Conservation (phyloP, 2,329 filamentous ascomycete species). For the Aspergillus phoenicis region DNA sequence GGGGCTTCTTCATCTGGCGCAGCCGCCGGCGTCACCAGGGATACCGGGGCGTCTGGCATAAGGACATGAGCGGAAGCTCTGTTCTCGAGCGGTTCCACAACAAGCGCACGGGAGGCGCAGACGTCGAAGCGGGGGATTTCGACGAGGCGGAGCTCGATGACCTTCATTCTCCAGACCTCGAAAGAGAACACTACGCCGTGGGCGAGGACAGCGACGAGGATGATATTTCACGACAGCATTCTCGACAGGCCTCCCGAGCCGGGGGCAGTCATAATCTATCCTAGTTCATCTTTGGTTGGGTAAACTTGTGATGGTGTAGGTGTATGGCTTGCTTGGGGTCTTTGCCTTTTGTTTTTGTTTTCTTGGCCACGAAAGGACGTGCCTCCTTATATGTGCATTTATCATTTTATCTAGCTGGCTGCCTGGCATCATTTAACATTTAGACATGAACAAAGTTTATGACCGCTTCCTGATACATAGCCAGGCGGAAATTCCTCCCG, state of each 20-base stretch:
- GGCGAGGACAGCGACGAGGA: slow-evolving; percentile 51
- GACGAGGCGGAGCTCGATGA: slow-evolving; percentile 64
- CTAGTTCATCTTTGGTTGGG: slow-evolving; percentile 8
- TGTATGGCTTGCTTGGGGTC: slow-evolving; percentile 8
- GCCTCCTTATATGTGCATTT: background rate
- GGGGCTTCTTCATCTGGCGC: slow-evolving; percentile 71
- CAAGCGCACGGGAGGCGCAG: slow-evolving; percentile 44
- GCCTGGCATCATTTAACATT: slow-evolving; percentile 7
- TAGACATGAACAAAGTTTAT: slow-evolving; percentile 14
- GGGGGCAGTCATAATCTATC: slow-evolving; percentile 10
- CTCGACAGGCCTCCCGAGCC: slow-evolving; percentile 13
- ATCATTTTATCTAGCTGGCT: background rate
- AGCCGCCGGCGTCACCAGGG: slow-evolving; percentile 53
- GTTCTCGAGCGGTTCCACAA: slow-evolving; percentile 53
- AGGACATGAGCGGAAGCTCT: slow-evolving; percentile 45
- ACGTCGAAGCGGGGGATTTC: slow-evolving; percentile 65
- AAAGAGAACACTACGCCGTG: slow-evolving; percentile 50
- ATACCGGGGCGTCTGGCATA: slow-evolving; percentile 47
- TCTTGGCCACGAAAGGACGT: background rate
- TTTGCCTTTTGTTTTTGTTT: slow-evolving; percentile 1
- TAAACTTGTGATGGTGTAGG: slow-evolving; percentile 3
- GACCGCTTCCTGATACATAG: background rate
- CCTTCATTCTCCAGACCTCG: slow-evolving; percentile 43
- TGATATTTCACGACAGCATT: slow-evolving; percentile 20
- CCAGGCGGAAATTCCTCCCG: background rate